Evolutionary conservation across 805 yeast species (phyloP).

Genomic region (Tetrapisispora phaffii): DNA sequence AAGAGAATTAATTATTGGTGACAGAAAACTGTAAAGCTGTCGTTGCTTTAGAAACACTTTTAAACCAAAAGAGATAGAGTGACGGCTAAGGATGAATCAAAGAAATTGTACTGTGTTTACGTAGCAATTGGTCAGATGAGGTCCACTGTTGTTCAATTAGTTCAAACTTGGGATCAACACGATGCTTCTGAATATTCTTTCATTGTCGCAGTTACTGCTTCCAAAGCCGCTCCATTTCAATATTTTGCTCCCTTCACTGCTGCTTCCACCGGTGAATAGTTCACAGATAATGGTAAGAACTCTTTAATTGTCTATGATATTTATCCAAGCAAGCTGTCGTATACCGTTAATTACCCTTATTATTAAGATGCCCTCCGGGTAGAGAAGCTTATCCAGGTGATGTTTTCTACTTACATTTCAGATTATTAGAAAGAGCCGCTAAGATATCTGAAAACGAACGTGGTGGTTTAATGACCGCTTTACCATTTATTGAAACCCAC

Average conservation of each 20-base stretch:
- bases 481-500: constrained; percentile 95
- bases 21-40: constrained; percentile 99
- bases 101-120: constrained; percentile 99
- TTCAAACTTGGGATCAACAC: constrained; percentile 95
- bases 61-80: constrained; percentile 99
- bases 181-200: constrained; percentile 97
- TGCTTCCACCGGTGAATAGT: constrained; percentile 99
- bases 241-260: constrained; percentile 99
- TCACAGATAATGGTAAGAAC: constrained; percentile 99
- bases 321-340: constrained; percentile 99
- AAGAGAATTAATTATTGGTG: constrained; percentile 99
- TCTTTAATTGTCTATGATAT: constrained; percentile 93
- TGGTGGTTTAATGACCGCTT: constrained; percentile 91
- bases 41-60: constrained; percentile 94
- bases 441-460: constrained; percentile 86
- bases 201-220: constrained; percentile 99
- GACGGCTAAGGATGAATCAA: constrained; percentile 85
- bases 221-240: constrained; percentile 99
- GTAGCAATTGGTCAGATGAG: constrained; percentile 99
- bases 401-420: constrained; percentile 90
- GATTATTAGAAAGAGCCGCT: constrained; percentile 95
- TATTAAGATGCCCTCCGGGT: constrained; percentile 95
- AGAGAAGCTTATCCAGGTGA: constrained; percentile 97
- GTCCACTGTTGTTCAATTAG: constrained; percentile 99
- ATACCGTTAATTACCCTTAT: constrained; percentile 96